These are phyloP conservation scores for Ziziphus jujuba DNA, from an alignment of 306 rosid species.

Conservation along the genomic window DNA sequence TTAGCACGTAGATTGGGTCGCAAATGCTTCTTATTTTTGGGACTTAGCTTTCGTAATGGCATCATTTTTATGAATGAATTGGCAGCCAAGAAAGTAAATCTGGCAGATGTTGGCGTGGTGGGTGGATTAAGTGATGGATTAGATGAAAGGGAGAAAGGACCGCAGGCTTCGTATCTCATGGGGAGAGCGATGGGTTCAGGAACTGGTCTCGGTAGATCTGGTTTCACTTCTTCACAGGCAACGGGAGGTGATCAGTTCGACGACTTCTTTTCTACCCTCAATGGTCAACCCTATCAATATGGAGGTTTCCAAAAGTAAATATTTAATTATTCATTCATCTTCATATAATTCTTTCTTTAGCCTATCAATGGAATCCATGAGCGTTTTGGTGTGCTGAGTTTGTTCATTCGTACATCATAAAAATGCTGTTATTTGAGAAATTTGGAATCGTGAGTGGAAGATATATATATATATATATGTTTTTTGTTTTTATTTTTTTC, in stretches of 20 bases:
- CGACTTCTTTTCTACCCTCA: constrained; percentile 62
- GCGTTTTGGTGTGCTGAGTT: constrained; percentile 36
- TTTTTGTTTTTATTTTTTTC: neutral
- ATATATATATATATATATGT: no score
- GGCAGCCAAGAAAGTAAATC: constrained; percentile 87
- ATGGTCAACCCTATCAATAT: constrained; percentile 65
- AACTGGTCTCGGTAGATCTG: constrained; percentile 77
- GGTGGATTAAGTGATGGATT: constrained; percentile 76
- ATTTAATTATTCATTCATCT: neutral
- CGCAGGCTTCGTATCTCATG: constrained; percentile 67
- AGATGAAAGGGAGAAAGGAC: constrained; percentile 80
- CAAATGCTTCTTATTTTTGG: no score
- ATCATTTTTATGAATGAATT: constrained; percentile 19
- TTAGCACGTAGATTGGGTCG: no score
- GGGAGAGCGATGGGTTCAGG: constrained; percentile 97
- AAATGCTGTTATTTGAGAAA: constrained; percentile 21
- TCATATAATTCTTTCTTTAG: constrained; percentile 30
- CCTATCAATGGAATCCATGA: constrained; percentile 35
- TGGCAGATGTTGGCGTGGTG: constrained; percentile 76
- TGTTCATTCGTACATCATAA: constrained; percentile 32
- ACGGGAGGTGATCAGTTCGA: constrained; percentile 40
- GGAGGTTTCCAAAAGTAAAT: constrained; percentile 83
- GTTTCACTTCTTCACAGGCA: constrained; percentile 58
- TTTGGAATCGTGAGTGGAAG: constrained; percentile 15
- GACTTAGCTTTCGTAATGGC: constrained; percentile 2